Evolutionary conservation across 2,329 filamentous ascomycete genomes (phyloP), one percentile per base, ranked within the genome.

Genomic region (Colletotrichum lupini): DNA sequence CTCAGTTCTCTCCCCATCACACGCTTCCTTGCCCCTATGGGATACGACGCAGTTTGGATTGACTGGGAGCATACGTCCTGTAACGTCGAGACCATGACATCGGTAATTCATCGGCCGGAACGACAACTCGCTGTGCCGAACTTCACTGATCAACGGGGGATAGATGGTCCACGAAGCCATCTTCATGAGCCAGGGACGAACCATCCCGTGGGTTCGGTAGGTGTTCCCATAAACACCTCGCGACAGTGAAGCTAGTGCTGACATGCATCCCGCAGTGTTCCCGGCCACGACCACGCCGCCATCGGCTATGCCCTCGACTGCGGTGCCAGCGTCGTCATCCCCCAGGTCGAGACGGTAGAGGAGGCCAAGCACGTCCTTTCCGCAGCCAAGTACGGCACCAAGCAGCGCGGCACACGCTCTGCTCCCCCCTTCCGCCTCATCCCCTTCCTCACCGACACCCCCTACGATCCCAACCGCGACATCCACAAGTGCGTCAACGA

Each of bases 1-100:
- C 77, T 87, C 16, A 81, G 81, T 68, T 82, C 81, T 11, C 69
- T 85, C 0, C 82, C 83, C 19, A 76, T 84, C 14, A 81, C 82
- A 2, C 83, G 85, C 30, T 78, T 84, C 61, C 76, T 84, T 19
- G 84, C 86, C 3, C 82, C 83, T 12, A 78, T 87, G 67, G 83
- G 83, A 2, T 87, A 79, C 64, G 86, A 87, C 73, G 72, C 79
- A 9, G 80, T 85, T 1, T 86, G 83, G 81, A 82, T 87, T 70
- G 85, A 87, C 79, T 86, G 85, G 85, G 86, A 87, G 76, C 85
- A 87, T 77, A 81, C 79, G 8, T 77, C 84, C 3, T 86, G 83
- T 76, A 82, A 83, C 65, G 81, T 86, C 30, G 85, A 87, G 78
- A 87, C 85, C n/a, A 87, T 87, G 85, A 87, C 85, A 1, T 82